Evolutionary conservation across 345 rosid genomes (phyloP).

Genomic region (Passiflora organensis): DNA sequence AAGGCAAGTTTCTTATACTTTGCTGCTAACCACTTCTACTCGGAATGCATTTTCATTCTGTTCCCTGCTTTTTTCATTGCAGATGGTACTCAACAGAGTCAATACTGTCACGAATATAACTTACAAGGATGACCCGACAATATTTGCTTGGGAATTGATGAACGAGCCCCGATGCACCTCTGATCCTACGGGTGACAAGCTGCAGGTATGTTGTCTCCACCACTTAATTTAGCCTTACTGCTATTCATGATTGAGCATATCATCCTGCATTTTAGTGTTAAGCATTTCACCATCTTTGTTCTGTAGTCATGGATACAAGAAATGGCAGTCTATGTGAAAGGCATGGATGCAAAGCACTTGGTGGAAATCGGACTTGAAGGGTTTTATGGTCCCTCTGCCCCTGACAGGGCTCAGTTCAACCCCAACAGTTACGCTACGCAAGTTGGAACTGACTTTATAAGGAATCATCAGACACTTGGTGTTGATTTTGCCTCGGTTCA

Average conservation of each 20-base stretch:
- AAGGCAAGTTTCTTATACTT: conserved; percentile 43
- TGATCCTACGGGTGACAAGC: conserved; percentile 76
- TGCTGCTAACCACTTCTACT: not conserved
- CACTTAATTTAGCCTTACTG: not conserved
- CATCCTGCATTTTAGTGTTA: not conserved
- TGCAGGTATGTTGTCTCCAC: conserved; percentile 44
- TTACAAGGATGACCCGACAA: conserved; percentile 88
- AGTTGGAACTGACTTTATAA: conserved; percentile 92
- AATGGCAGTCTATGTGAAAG: conserved; percentile 73
- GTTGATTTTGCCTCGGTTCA: conserved; percentile 90
- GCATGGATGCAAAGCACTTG: conserved; percentile 85
- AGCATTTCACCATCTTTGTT: conserved; percentile 5
- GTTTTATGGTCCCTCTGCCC: conserved; percentile 88
- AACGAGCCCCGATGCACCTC: conserved; percentile 93
- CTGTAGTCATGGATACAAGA: conserved; percentile 77
- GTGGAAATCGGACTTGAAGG: conserved; percentile 88
- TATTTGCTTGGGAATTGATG: conserved; percentile 96
- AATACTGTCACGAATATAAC: conserved; percentile 76
- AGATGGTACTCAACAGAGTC: conserved; percentile 80
- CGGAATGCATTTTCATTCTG: too few relatives aligned
- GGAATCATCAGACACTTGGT: conserved; percentile 86
- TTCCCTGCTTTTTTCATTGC: conserved; percentile 16
- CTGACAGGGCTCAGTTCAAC: conserved; percentile 63
- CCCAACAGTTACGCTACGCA: conserved; percentile 85
- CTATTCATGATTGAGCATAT: not conserved